Base-by-base conservation (phyloP, 192 early-diverging fungal genomes). In the Backusella sp. region DNA sequence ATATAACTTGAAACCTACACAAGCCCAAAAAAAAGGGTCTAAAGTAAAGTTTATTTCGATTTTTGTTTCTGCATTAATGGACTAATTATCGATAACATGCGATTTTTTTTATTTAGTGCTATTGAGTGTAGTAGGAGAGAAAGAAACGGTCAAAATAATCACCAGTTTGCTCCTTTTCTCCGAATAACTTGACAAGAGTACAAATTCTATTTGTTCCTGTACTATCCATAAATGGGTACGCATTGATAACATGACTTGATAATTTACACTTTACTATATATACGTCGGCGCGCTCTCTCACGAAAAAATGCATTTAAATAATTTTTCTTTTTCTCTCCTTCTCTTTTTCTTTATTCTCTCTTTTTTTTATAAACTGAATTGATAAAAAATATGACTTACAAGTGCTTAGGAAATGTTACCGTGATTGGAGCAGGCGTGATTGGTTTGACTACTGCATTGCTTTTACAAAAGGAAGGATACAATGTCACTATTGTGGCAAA, bases 341-440 rank as follows among this genome's bases (percentile, higher is more conserved):
- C 2, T 26, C 11, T 23, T 59, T 26, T 23, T 26, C 23, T 59
- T 26, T 59, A 23, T 59, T 26, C 9, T 59, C 9, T 26, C 9
- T 59, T 1, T 53, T 21, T 53, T 53, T 53, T 21, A 21, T 53
- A 7, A n/a, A 49, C 6, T 19, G 19, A 17, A n/a, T 49, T 49
- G 17, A 28, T 62, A 28, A 32, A 32, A 21, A 62, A 62, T 14
- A 62, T 62, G 56, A 28, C 56, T 62, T 62, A 23, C 56, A 62
- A 62, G 56, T 62, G 56, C 23, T 62, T 62, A 28, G 56, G 56
- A 62, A 69, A 39, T 52, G 46, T 76, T 1, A 34, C 68, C 26
- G 91, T 96, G 8, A 75, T 96, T 73, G 94, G 94, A 17, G 89
- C 91, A 3, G 94, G 94, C 72, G 94, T 95, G 2, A 75, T 87